A percentile compares a stretch with the other conserved stretches of the same genome.
Conservation (phyloP, 2,329 filamentous ascomycete species). For the Clathrospora elynae region DNA sequence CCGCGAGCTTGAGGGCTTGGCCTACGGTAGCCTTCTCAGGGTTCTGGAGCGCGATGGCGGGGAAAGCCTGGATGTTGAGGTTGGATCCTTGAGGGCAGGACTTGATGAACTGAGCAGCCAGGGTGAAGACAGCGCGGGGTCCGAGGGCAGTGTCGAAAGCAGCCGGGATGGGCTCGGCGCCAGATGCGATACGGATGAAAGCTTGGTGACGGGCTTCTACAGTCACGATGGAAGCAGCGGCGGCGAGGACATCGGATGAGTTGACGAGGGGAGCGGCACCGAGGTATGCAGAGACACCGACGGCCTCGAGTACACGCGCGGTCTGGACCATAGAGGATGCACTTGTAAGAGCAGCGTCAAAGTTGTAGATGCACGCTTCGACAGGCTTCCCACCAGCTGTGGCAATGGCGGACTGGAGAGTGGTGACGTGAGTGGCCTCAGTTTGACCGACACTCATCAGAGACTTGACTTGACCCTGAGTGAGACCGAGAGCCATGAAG, state of each 20-base stretch:
- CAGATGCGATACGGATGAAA: constrained; percentile 67
- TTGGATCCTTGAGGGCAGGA: constrained; percentile 70
- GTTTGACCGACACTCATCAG: constrained; percentile 66
- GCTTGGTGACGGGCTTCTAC: constrained; percentile 76
- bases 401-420: constrained; percentile 65
- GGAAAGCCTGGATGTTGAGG: constrained; percentile 68
- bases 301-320: constrained; percentile 71
- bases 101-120: constrained; percentile 73
- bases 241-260: constrained; percentile 64
- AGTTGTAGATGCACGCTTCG: constrained; percentile 73
- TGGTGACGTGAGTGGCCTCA: constrained; percentile 66
- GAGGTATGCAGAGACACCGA: constrained; percentile 74
- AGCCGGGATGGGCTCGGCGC: constrained; percentile 65
- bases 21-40: constrained; percentile 52
- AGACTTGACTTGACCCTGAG: constrained; percentile 60
- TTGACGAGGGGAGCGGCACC: constrained; percentile 71
- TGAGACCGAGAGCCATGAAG: constrained; percentile 67
- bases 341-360: constrained; percentile 63
- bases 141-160: constrained; percentile 73
- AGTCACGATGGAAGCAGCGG: constrained; percentile 72
- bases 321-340: constrained; percentile 70
- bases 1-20: constrained; percentile 47
- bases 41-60: constrained; percentile 59
- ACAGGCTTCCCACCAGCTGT: constrained; percentile 69
- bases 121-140: constrained; percentile 71